phyloP scores from a whole-genome alignment of 192 early-diverging fungal genomes.

The Entomortierella lignicola region DNA sequence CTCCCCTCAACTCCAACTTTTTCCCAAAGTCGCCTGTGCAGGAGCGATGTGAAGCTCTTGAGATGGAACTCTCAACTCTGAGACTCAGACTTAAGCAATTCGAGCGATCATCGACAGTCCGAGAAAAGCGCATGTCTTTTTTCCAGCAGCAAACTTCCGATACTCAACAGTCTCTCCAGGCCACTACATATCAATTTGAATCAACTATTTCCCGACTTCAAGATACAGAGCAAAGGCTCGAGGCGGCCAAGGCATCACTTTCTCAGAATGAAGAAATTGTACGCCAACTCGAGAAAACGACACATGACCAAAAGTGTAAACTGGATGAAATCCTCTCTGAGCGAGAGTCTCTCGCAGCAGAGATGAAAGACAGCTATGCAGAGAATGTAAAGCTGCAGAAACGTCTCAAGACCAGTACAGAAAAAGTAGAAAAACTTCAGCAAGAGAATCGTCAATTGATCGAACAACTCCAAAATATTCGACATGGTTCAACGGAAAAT shows the following conservation, averaged over 20 bases:
- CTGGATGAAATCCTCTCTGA: conserved; percentile 22
- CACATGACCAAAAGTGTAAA: conserved; percentile 17
- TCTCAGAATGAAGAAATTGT: conserved; percentile 2
- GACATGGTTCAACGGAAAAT: background rate
- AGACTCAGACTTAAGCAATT: conserved; percentile 24
- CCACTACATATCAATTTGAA: conserved; percentile 24
- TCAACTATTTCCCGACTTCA: conserved; percentile 10
- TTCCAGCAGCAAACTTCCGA: conserved; percentile 35
- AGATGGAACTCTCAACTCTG: conserved; percentile 29
- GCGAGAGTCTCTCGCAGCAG: conserved; percentile 19
- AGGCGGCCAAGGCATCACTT: background rate
- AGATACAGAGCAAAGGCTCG: conserved; percentile 15
- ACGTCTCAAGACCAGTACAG: conserved; percentile 14
- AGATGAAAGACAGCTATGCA: conserved; percentile 30
- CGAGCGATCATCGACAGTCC: conserved; percentile 18
- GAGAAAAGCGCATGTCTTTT: conserved; percentile 39
- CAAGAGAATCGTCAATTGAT: conserved; percentile 42
- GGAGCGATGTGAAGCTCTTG: conserved; percentile 39
- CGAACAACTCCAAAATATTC: conserved; percentile 21
- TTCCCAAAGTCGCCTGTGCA: conserved; percentile 35
- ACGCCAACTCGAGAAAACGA: conserved; percentile 10
- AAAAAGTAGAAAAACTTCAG: conserved; percentile 38
- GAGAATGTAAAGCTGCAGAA: conserved; percentile 26
- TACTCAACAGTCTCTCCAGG: conserved; percentile 21
- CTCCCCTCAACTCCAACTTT: conserved; percentile 18